These are phyloP conservation scores for Citrullus mucosospermus DNA, from an alignment of 306 rosid species.

Conservation along the genomic window DNA sequence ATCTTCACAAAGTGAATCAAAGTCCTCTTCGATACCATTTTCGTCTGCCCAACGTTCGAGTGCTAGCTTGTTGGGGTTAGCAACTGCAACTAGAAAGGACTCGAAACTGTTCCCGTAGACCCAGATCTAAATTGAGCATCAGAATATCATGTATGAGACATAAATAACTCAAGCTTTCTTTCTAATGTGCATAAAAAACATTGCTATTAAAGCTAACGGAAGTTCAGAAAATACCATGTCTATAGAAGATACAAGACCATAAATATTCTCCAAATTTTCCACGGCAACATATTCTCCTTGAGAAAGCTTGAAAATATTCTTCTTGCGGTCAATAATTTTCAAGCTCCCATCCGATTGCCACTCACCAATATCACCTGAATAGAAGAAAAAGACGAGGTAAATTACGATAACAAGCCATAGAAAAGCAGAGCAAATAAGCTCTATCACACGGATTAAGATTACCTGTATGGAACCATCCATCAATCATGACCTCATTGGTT, in stretches of 20 bases:
- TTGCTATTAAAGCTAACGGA: background rate
- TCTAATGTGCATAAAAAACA: background rate
- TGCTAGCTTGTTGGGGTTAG: slow-evolving; percentile 55
- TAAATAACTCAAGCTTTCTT: background rate
- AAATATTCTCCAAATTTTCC: slow-evolving; percentile 92
- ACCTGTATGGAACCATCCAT: slow-evolving; percentile 99
- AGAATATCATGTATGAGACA: background rate
- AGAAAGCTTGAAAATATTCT: slow-evolving; percentile 96
- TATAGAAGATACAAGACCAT: slow-evolving; percentile 48
- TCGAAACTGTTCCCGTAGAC: slow-evolving; percentile 93
- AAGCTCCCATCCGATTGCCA: slow-evolving; percentile 93
- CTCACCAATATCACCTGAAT: slow-evolving; percentile 88
- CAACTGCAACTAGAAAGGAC: slow-evolving; percentile 83
- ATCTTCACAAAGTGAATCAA: slow-evolving; percentile 57
- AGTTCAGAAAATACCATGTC: slow-evolving; percentile 43
- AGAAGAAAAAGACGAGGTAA: background rate
- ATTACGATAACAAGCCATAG: background rate
- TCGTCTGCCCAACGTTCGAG: slow-evolving; percentile 76
- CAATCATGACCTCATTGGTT: slow-evolving; percentile 70
- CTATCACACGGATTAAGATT: background rate
- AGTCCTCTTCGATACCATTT: slow-evolving; percentile 56
- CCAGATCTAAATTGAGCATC: slow-evolving; percentile 58
- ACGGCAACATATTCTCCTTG: slow-evolving; percentile 99
- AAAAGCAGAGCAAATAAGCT: background rate
- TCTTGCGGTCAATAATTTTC: slow-evolving; percentile 93